These are phyloP conservation scores for Cyclostephanos tholiformis DNA, from an alignment of 108 stramenopile species.

Conservation along the genomic window DNA sequence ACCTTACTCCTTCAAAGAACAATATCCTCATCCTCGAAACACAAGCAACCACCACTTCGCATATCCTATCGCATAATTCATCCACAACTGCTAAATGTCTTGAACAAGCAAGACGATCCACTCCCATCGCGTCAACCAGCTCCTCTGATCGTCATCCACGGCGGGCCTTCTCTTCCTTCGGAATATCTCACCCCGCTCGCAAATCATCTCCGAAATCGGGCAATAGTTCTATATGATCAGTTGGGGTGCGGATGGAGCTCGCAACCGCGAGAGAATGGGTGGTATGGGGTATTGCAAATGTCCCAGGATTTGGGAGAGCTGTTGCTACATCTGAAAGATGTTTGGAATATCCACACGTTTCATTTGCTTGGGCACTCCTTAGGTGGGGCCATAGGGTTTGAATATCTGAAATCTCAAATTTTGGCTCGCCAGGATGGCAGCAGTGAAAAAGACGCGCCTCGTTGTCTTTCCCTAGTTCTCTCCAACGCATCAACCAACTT, in stretches of 20 bases:
- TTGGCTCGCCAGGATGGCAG: neutral
- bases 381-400: constrained; percentile 46
- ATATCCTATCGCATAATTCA: constrained; percentile 41
- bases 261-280: constrained; percentile 32
- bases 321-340: constrained; percentile 23
- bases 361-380: constrained; percentile 47
- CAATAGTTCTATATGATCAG: constrained; percentile 53
- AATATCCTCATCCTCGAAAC: neutral
- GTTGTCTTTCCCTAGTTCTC: constrained; percentile 39
- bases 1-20: constrained; percentile 30
- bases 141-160: constrained; percentile 44
- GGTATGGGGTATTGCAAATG: constrained; percentile 40
- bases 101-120: neutral
- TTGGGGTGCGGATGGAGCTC: constrained; percentile 56
- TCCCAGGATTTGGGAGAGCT: constrained; percentile 38
- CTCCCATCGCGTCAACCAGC: neutral
- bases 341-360: constrained; percentile 29
- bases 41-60: constrained; percentile 24
- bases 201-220: constrained; percentile 29
- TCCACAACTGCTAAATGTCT: constrained; percentile 25
- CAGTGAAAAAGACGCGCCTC: constrained; percentile 6
- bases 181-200: constrained; percentile 49
- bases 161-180: constrained; percentile 52
- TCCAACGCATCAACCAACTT: constrained; percentile 49
- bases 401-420: constrained; percentile 23